Evolutionary conservation across 768 basidiomycete species (phyloP).

Genomic region (Grammothele lineata): DNA sequence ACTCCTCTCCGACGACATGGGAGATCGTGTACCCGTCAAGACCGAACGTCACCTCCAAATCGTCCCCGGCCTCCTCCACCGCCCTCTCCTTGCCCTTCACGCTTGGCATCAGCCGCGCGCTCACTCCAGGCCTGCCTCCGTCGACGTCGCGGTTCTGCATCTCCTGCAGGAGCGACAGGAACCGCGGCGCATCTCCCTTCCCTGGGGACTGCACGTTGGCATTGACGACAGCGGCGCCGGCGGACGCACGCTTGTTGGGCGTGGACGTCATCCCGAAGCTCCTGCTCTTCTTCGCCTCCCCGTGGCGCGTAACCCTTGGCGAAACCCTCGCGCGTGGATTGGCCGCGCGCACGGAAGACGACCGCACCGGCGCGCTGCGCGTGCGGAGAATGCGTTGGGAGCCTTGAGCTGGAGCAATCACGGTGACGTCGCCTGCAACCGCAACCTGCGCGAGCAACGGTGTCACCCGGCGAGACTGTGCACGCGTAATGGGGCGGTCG

Average conservation of each 20-base stretch:
- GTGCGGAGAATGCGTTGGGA: neutral
- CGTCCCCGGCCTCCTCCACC: neutral
- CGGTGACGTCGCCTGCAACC: too few relatives aligned
- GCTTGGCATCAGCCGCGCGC: neutral
- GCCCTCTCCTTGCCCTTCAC: slow-evolving; percentile 1
- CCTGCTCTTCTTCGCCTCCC: slow-evolving; percentile 4
- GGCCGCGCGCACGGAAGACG: neutral
- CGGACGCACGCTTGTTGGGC: slow-evolving; percentile 15
- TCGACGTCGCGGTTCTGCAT: neutral
- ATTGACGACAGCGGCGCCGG: neutral
- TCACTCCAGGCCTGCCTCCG: neutral
- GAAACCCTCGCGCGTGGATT: too few relatives aligned
- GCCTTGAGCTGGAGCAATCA: neutral
- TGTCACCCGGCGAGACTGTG: slow-evolving; percentile 18
- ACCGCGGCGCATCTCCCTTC: neutral
- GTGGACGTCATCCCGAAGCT: slow-evolving; percentile 22
- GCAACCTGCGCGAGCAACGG: neutral
- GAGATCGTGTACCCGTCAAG: slow-evolving; percentile 18
- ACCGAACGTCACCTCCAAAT: slow-evolving; percentile 7
- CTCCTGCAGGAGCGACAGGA: slow-evolving; percentile 7
- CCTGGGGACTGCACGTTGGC: slow-evolving; percentile 7
- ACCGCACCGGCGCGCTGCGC: neutral
- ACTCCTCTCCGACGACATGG: too few relatives aligned
- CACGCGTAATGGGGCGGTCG: slow-evolving; percentile 17
- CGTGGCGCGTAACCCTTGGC: neutral